Percentiles rank a stretch among this genome's conserved stretches.
phyloP scores from a whole-genome alignment of 306 rosid species.

The Vigna trinervia region DNA sequence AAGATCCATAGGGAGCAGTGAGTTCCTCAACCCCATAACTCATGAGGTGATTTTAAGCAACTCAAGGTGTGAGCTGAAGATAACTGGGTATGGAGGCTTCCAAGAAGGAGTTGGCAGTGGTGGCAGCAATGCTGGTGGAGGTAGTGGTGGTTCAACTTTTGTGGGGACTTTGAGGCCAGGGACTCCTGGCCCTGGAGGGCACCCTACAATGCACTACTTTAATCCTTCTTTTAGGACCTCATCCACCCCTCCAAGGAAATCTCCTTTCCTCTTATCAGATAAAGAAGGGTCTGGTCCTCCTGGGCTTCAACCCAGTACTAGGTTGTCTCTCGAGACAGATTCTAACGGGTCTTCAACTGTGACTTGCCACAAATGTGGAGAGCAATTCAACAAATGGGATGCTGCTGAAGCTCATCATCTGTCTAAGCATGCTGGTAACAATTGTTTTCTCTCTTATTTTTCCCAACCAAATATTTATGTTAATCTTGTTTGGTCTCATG shows the following conservation, averaged over 20 bases:
- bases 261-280: constrained; percentile 61
- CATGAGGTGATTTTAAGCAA: constrained; percentile 88
- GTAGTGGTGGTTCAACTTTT: constrained; percentile 59
- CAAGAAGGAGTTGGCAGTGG: constrained; percentile 62
- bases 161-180: constrained; percentile 84
- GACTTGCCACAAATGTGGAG: constrained; percentile 93
- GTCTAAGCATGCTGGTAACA: constrained; percentile 90
- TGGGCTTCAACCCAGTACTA: constrained; percentile 62
- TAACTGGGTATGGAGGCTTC: constrained; percentile 74
- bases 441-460: background rate
- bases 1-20: constrained; percentile 92
- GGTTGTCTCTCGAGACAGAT: constrained; percentile 61
- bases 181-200: constrained; percentile 89
- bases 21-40: constrained; percentile 88
- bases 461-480: background rate
- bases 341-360: constrained; percentile 59
- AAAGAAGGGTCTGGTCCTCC: constrained; percentile 58
- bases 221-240: constrained; percentile 70
- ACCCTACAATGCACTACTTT: constrained; percentile 75
- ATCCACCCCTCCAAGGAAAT: constrained; percentile 73
- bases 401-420: constrained; percentile 94
- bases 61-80: constrained; percentile 89
- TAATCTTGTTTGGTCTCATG: constrained; percentile 14
- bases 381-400: constrained; percentile 83
- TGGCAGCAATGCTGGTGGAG: constrained; percentile 18